Conservation (phyloP, 768 basidiomycete genomes). For the Boletus pseudo-olivaceus region DNA sequence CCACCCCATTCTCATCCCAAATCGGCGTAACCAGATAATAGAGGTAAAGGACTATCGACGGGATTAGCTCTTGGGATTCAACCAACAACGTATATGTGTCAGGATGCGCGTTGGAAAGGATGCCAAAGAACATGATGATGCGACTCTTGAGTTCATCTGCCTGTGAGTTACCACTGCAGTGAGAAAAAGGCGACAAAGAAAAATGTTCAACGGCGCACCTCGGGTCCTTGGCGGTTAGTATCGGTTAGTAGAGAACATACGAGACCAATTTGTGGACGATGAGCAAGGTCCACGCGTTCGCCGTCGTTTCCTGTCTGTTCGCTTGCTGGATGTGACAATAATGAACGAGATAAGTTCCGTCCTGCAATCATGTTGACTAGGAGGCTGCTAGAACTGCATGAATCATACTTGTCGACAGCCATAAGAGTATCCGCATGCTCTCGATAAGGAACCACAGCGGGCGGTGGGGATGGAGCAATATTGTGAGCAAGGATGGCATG, state of each 20-base stretch:
- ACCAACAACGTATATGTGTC: slow-evolving; percentile 38
- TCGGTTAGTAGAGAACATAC: slow-evolving; percentile 50
- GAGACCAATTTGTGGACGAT: slow-evolving; percentile 44
- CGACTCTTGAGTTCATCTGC: slow-evolving; percentile 33
- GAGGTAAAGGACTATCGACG: slow-evolving; percentile 59
- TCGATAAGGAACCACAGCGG: slow-evolving; percentile 49
- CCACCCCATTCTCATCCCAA: slow-evolving; percentile 60
- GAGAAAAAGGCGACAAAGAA: background rate
- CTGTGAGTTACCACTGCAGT: slow-evolving; percentile 22
- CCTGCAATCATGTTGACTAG: slow-evolving; percentile 35
- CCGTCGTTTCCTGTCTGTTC: slow-evolving; percentile 17
- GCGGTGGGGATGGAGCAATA: slow-evolving; percentile 49
- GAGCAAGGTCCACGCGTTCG: slow-evolving; percentile 24
- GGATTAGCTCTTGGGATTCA: slow-evolving; percentile 55
- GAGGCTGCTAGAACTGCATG: background rate
- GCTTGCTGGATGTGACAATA: slow-evolving; percentile 38
- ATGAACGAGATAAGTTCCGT: slow-evolving; percentile 36
- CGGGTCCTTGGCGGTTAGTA: slow-evolving; percentile 33
- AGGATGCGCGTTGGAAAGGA: slow-evolving; percentile 37
- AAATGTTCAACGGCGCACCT: slow-evolving; percentile 37
- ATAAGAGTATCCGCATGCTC: slow-evolving; percentile 46
- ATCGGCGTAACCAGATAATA: slow-evolving; percentile 50
- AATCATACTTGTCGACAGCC: slow-evolving; percentile 46
- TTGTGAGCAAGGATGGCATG: slow-evolving; percentile 40
- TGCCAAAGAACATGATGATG: slow-evolving; percentile 40